Evolutionary conservation across 768 basidiomycete genomes (phyloP), one percentile per base, ranked within the genome.

Genomic region (Pulveroboletus ravenelii): DNA sequence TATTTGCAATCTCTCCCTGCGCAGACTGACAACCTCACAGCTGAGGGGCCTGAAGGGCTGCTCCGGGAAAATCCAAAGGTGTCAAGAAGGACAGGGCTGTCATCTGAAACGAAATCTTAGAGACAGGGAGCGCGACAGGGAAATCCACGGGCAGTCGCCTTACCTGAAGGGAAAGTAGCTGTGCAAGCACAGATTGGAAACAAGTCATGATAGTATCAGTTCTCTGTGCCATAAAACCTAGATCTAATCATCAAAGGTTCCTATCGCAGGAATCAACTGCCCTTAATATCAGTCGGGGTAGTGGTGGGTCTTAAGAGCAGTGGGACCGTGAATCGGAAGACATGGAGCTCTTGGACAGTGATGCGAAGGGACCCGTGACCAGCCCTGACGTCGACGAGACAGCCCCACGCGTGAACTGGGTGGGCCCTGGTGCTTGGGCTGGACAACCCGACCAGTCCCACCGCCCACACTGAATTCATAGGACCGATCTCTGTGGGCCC

Each of bases 161-260:
- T 36, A 27, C 44, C 2, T 12, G 31, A 17, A 37, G 45, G 46
- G 54, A 47, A 53, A 47, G 25, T 36, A 41, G 30, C 17, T 45
- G 36, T 15, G 29, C 25, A 38, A 32, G 36, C 30, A 18, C 45
- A 27, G 10, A 25, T 41, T 17, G 25, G 14, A 23, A 39, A 44
- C 44, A 40, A 37, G 38, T 35, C 39, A 20, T 17, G 18, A 47
- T 43, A 27, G 40, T 47, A 40, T 25, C 52, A 36, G 39, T 15
- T 27, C 30, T 41, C 18, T 45, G 50, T 40, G 41, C 49, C 48
- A 51, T 61, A 48, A 49, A 60, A 52, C 18, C 50, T 45, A 14
- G 46, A 57, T 51, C 48, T 12, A 25, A 44, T 51, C 34, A 44
- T 51, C 34, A 23, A 30, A 41, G 29, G n/a, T 36, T 44, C 50